Evolutionary conservation across 257 asterid genomes (phyloP), one percentile per base, ranked within the genome.

Genomic region (Cinchona pubescens): DNA sequence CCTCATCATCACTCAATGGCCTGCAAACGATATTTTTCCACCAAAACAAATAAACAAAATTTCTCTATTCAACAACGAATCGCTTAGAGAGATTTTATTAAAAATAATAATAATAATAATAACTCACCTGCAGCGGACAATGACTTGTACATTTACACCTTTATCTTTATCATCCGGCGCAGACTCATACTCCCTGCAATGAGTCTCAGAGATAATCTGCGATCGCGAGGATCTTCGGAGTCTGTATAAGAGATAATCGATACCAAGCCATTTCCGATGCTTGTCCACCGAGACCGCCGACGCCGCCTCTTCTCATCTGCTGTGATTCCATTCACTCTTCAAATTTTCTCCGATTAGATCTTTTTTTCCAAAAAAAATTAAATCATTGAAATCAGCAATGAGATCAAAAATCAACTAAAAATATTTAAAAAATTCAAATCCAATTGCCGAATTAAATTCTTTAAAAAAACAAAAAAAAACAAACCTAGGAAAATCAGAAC

Each of bases 61-160:
- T n/a, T 5, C 62, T 32, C 10, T 29, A 30, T 62, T 13, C 29
- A 45, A 34, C 10, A 56, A 40, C 0, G 15, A 69, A 35, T 55
- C 35, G 45, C 27, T 13, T 1, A 19, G 46, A 53, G n/a, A n/a
- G n/a, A n/a, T n/a, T n/a, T n/a, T n/a, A n/a, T n/a, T n/a, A n/a
- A n/a, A n/a, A n/a, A n/a, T n/a, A n/a, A n/a, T n/a, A n/a, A 40
- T 40, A 40, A 40, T 10, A 4, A 4, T 10, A 40, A 10, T 4
- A 77, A 69, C 82, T 56, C 71, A 91, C 97, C 97, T 94, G 98
- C 98, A 94, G 32, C 98, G 90, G 15, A 94, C 92, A 79, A 94
- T 88, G 80, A 94, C 98, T 85, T 92, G 97, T n/a, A 94, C 97
- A 82, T 92, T 92, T 11, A 94, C 98, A 18, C 98, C 98, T 86